Evolutionary conservation across 2,329 filamentous ascomycete genomes (phyloP).

Genomic region (Talaromyces sp.): DNA sequence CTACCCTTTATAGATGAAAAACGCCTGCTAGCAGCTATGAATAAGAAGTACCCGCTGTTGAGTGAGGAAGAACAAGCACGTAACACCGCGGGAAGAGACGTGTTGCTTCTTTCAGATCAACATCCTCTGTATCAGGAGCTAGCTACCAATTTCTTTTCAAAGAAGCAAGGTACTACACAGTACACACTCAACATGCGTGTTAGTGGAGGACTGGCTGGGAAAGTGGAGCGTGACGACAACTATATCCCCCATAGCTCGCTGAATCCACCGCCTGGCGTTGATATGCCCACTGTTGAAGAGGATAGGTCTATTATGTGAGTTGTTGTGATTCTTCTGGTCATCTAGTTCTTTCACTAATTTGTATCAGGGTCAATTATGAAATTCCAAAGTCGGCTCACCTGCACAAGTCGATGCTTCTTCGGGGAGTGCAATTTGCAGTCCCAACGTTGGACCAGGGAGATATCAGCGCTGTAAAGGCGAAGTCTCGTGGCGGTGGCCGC

Average conservation of each 20-base stretch:
- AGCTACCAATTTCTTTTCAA: constrained; percentile 82
- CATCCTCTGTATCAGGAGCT: constrained; percentile 85
- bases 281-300: constrained; percentile 73
- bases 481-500: constrained; percentile 56
- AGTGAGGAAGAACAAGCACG: constrained; percentile 70
- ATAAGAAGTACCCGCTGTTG: constrained; percentile 73
- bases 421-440: constrained; percentile 68
- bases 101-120: constrained; percentile 75
- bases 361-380: constrained; percentile 71
- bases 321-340: constrained; percentile 4
- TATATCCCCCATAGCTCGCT: constrained; percentile 81
- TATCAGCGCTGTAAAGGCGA: constrained; percentile 64
- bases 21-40: constrained; percentile 74
- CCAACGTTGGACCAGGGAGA: constrained; percentile 71
- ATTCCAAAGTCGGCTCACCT: constrained; percentile 66
- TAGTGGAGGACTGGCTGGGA: constrained; percentile 74
- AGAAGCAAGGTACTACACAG: constrained; percentile 64
- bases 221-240: constrained; percentile 71
- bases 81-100: constrained; percentile 75
- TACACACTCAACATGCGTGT: constrained; percentile 69
- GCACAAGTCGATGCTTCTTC: constrained; percentile 92
- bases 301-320: constrained; percentile 79
- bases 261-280: constrained; percentile 68
- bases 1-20: constrained; percentile 95
- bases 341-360: constrained; percentile 18